Evolutionary conservation across 352 stramenopile genomes (phyloP).

Genomic region (Phytophthora tubulina): DNA sequence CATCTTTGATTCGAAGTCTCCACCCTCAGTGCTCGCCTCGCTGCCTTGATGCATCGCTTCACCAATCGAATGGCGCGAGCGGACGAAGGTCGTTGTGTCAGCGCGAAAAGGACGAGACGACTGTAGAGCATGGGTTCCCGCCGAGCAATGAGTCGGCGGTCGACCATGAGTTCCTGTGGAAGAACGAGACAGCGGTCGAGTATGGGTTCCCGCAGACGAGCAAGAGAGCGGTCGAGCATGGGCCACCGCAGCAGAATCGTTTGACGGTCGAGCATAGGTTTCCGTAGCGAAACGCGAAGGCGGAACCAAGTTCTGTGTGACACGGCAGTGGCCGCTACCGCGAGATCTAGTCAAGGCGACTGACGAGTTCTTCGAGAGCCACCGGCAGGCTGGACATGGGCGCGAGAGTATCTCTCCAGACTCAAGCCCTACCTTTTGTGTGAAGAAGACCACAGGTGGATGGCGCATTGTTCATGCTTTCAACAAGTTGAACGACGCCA

Average conservation of each 20-base stretch:
- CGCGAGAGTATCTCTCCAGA: background rate
- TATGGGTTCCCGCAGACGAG: background rate
- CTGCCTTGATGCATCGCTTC: too few relatives aligned
- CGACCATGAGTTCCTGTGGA: background rate
- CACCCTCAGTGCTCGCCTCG: too few relatives aligned
- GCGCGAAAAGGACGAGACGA: background rate
- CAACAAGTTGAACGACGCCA: constrained; percentile 39
- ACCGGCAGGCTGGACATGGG: background rate
- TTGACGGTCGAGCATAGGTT: background rate
- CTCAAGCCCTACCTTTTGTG: constrained; percentile 4
- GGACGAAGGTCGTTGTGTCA: too few relatives aligned
- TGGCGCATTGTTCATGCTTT: constrained; percentile 11
- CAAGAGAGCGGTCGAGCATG: background rate
- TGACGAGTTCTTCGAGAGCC: constrained; percentile 3
- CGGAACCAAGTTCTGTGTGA: background rate
- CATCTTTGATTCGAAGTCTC: too few relatives aligned
- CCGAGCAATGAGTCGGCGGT: background rate
- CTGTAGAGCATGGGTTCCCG: background rate
- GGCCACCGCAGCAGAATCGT: background rate
- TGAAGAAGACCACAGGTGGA: background rate
- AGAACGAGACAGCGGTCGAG: background rate
- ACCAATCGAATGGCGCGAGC: too few relatives aligned
- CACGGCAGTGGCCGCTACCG: background rate
- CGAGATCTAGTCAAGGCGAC: background rate
- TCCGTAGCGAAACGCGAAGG: background rate